Evolutionary conservation across 345 rosid species (phyloP).

Genomic region (Eucalyptus paniculata): DNA sequence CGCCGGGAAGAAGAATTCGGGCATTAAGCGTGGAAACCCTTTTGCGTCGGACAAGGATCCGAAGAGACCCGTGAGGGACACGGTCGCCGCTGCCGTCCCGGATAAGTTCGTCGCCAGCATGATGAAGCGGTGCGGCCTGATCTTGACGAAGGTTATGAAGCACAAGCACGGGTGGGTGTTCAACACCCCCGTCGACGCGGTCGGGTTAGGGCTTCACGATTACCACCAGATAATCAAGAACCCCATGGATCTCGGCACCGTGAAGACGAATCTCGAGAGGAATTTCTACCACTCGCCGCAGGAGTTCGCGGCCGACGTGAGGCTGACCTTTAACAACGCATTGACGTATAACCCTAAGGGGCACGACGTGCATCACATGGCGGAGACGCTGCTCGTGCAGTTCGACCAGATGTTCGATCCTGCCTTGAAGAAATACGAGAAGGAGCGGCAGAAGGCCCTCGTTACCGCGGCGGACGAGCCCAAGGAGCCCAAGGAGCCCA

Average conservation of each 20-base stretch:
- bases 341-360: slow-evolving; percentile 35
- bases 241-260: slow-evolving; percentile 56
- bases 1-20: slow-evolving; percentile 3
- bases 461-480: background rate
- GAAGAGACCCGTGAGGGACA: background rate
- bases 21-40: slow-evolving; percentile 6
- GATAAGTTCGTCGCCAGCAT: background rate
- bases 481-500: background rate
- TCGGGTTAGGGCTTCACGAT: slow-evolving; percentile 21
- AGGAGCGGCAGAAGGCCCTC: background rate
- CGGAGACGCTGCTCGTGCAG: slow-evolving; percentile 10
- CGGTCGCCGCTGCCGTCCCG: background rate
- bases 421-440: background rate
- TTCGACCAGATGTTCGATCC: slow-evolving; percentile 20
- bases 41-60: background rate
- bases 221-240: slow-evolving; percentile 25
- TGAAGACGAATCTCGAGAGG: slow-evolving; percentile 14
- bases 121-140: slow-evolving; percentile 19
- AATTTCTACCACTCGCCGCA: slow-evolving; percentile 9
- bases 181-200: slow-evolving; percentile 34
- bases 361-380: slow-evolving; percentile 25
- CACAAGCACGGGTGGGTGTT: slow-evolving; percentile 35
- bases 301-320: slow-evolving; percentile 36
- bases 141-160: slow-evolving; percentile 30
- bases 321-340: slow-evolving; percentile 45